Conservation (phyloP, 2,329 filamentous ascomycete genomes). For the Trichoderma lentiforme region DNA sequence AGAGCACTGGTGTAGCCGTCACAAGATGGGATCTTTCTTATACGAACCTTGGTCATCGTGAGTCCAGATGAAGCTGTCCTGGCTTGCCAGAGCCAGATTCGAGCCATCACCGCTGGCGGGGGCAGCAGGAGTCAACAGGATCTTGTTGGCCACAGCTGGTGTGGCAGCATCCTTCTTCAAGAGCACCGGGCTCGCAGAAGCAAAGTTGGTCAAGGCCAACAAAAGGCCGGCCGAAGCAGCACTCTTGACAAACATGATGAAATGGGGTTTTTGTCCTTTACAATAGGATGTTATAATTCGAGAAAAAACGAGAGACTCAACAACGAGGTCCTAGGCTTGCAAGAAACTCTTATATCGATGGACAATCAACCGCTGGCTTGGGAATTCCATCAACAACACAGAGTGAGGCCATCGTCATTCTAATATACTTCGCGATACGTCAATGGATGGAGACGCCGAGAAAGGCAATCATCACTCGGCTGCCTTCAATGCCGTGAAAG, state of each 20-base stretch:
- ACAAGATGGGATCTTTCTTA: not conserved
- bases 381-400: not conserved
- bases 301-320: not conserved
- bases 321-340: not conserved
- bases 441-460: not conserved
- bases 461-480: not conserved
- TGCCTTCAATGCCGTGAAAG: not conserved
- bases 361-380: not conserved
- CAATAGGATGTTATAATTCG: not conserved
- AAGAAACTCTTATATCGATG: not conserved
- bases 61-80: constrained; percentile 10
- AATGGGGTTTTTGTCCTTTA: not conserved
- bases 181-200: constrained; percentile 7
- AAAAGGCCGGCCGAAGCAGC: constrained; percentile 4
- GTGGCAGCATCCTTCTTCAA: not conserved
- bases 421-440: not conserved
- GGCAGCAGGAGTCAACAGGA: not conserved
- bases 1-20: not conserved
- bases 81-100: not conserved
- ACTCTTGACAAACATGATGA: constrained; percentile 12
- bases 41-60: constrained; percentile 8
- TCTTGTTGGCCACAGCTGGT: not conserved
- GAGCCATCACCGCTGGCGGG: not conserved
- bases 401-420: not conserved
- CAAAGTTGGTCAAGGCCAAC: constrained; percentile 1